These are phyloP conservation scores for Aspergillus ochraceoroseus DNA, from an alignment of 2,329 filamentous ascomycete genomes.

Conservation along the genomic window DNA sequence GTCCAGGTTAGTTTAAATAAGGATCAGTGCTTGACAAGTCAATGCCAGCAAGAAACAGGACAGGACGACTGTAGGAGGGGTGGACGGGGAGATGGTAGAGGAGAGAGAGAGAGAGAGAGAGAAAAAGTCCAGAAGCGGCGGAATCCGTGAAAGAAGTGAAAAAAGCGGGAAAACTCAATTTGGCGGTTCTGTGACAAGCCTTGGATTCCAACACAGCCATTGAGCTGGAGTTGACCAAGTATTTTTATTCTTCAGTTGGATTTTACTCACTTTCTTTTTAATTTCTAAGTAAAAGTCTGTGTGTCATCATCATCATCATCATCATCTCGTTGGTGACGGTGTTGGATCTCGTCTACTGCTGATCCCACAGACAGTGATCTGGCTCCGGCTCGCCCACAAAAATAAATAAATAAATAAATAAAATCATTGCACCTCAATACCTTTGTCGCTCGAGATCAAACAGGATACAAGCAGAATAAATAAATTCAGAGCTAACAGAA, in stretches of 20 bases:
- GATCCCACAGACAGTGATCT: too few relatives aligned
- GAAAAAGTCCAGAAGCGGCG: constrained; percentile 20
- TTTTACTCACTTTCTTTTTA: too few relatives aligned
- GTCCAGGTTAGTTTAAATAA: constrained; percentile 26
- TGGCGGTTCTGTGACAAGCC: background rate
- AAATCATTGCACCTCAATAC: too few relatives aligned
- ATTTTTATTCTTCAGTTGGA: background rate
- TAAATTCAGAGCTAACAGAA: too few relatives aligned
- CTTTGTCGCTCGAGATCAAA: too few relatives aligned
- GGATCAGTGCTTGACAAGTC: constrained; percentile 47
- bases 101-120: constrained; percentile 22
- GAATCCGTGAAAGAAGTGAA: constrained; percentile 17
- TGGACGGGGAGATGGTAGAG: constrained; percentile 25
- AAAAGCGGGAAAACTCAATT: constrained; percentile 12
- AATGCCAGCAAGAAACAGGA: constrained; percentile 45
- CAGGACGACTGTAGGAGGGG: constrained; percentile 29
- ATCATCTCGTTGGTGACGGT: too few relatives aligned
- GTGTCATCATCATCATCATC: too few relatives aligned
- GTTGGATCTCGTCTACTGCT: too few relatives aligned
- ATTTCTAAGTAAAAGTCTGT: too few relatives aligned
- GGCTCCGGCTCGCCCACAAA: too few relatives aligned
- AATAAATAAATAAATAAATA: too few relatives aligned
- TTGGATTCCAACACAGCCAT: background rate
- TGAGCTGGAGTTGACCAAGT: background rate
- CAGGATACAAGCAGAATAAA: too few relatives aligned